Conservation (phyloP, 1,139 yeast genomes). For the Geotrichum histeridarum region DNA sequence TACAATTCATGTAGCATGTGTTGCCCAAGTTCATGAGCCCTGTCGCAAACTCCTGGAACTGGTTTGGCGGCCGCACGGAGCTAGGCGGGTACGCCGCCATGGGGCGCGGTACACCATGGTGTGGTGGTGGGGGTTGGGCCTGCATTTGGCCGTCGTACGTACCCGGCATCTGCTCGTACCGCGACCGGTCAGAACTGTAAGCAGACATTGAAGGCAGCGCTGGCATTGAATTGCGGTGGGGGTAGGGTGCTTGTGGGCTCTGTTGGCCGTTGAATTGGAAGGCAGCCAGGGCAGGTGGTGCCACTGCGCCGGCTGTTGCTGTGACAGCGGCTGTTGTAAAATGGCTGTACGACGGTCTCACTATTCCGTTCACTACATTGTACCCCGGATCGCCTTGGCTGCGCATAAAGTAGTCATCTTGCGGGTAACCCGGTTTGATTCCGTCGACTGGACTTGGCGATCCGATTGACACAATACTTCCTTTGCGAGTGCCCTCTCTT, state of each 20-base stretch:
- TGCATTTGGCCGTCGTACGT: not conserved
- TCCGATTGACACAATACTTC: constrained; percentile 4
- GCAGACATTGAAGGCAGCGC: constrained; percentile 1
- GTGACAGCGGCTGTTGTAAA: constrained; percentile 1
- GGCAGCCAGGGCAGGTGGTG: not conserved
- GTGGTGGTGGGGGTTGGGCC: not conserved
- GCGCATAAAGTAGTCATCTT: not conserved
- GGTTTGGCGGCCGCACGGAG: not conserved
- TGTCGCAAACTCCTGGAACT: constrained; percentile 35
- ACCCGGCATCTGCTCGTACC: not conserved
- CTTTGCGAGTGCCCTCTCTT: constrained; percentile 9
- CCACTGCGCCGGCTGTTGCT: not conserved
- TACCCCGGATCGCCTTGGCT: not conserved
- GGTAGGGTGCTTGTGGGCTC: not conserved
- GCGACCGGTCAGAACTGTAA: not conserved
- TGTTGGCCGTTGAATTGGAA: not conserved
- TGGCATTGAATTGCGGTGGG: constrained; percentile 13
- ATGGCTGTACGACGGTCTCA: constrained; percentile 13
- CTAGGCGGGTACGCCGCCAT: not conserved
- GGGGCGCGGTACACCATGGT: not conserved
- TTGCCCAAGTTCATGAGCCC: constrained; percentile 83
- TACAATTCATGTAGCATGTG: constrained; percentile 90
- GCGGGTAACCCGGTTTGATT: not conserved
- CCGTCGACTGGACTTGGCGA: constrained; percentile 3
- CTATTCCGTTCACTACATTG: constrained; percentile 11